Percentiles rank a stretch among this genome's conserved stretches.
phyloP scores from a whole-genome alignment of 805 yeast genomes.

The Suhomyces sp. region DNA sequence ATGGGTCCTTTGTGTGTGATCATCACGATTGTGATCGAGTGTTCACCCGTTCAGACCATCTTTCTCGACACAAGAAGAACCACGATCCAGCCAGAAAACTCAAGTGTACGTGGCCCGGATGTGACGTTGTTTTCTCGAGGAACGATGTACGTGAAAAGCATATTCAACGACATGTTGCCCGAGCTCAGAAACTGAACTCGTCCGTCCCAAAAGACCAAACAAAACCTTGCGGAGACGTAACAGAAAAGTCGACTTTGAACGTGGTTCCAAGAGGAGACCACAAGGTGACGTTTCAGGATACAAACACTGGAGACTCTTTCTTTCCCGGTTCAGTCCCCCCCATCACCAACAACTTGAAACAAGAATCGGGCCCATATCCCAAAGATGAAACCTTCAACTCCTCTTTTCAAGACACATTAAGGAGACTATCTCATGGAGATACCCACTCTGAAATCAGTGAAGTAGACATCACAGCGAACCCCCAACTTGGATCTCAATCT shows the following conservation, averaged over 20 bases:
- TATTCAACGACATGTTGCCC: slow-evolving; percentile 6
- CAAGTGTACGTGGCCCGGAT: slow-evolving; percentile 10
- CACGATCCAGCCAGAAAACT: slow-evolving; percentile 9
- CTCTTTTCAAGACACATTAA: too few relatives aligned
- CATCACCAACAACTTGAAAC: not conserved
- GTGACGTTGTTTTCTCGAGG: slow-evolving; percentile 6
- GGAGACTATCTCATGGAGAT: not conserved
- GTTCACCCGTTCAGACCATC: slow-evolving; percentile 10
- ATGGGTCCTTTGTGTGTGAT: slow-evolving; percentile 16
- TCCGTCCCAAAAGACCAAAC: too few relatives aligned
- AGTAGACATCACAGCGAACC: not conserved
- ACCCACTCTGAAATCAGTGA: not conserved
- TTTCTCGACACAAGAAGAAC: slow-evolving; percentile 10
- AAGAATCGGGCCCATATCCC: not conserved
- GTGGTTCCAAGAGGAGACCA: not conserved
- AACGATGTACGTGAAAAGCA: slow-evolving; percentile 11
- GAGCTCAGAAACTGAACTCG: not conserved
- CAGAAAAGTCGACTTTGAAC: not conserved
- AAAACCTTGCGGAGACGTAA: too few relatives aligned
- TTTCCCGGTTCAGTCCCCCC: not conserved
- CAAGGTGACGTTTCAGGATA: not conserved
- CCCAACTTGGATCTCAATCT: not conserved
- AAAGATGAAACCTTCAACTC: not conserved
- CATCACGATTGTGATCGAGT: slow-evolving; percentile 4
- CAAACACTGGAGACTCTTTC: not conserved